Base-by-base conservation (phyloP, 164 flowering plant species). In the Houttuynia cordata region DNA sequence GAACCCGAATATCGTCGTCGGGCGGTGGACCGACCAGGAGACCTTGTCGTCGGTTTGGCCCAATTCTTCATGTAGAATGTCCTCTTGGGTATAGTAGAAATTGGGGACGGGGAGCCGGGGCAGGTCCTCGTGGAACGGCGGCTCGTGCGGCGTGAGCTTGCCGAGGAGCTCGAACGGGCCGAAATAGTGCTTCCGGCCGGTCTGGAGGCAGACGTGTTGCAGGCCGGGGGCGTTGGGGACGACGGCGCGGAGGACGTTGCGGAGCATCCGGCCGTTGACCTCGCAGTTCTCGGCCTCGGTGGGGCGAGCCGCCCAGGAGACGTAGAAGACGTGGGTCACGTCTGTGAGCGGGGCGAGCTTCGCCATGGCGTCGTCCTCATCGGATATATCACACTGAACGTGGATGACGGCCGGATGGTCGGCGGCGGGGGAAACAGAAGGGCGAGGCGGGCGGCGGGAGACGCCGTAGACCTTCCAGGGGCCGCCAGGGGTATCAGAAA, bases 401-500 rank as follows among this genome's bases (percentile, higher is more conserved):
- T 90, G 87, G 54, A 95, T 90, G 30, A 87, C 80, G 53, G 6
- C 85, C 84, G 0, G 69, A 66, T 0, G 64, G 15, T 51, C 87
- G 75, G 20, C 84, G 71, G 53, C 85, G 61, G 85, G 39, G 62
- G 8, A 15, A 91, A 94, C 0, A 83, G 78, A 14, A 37, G 84
- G 76, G 24, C 89, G 79, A 40, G 42, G 42, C 42, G 84, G 78
- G 24, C 91, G 80, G 51, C 91, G 82, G 9, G 81, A 85, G 47
- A 85, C 82, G 67, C 97, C 92, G 68, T 87, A 87, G 61, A 85
- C 92, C 63, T 89, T 87, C 97, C 94, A 87, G 0, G 87, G 90
- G 24, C 94, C 90, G 45, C 94, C 92, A 54, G 97, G 95, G 24
- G 95, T 85, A 74, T 83, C 88, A 23, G 87, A 47, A 83, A 81